These are phyloP conservation scores for Kodamaea sagamina DNA, from an alignment of 805 yeast species.

Conservation along the genomic window DNA sequence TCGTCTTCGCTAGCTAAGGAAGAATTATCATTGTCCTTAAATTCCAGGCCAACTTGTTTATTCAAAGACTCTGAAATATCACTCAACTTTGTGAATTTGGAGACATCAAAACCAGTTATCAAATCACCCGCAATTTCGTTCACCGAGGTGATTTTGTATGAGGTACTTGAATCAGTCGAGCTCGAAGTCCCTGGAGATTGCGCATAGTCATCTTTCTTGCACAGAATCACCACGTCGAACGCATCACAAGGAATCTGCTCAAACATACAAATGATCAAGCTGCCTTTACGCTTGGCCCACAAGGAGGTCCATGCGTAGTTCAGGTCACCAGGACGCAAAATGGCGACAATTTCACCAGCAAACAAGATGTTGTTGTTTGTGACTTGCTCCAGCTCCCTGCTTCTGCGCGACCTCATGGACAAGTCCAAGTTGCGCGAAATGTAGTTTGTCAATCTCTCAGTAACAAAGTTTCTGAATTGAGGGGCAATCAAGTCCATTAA, in stretches of 20 bases:
- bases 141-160: slow-evolving; percentile 27
- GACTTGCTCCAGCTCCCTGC: slow-evolving; percentile 16
- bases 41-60: slow-evolving; percentile 20
- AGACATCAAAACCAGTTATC: slow-evolving; percentile 20
- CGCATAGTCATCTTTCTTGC: slow-evolving; percentile 8
- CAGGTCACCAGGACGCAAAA: slow-evolving; percentile 62
- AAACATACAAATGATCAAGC: slow-evolving; percentile 75
- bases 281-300: slow-evolving; percentile 82
- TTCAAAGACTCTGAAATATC: slow-evolving; percentile 32
- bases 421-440: slow-evolving; percentile 19
- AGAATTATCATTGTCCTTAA: background rate
- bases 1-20: slow-evolving; percentile 8
- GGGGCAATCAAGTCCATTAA: slow-evolving; percentile 78
- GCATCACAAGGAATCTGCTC: slow-evolving; percentile 71
- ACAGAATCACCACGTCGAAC: slow-evolving; percentile 23
- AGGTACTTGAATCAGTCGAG: background rate
- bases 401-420: slow-evolving; percentile 20
- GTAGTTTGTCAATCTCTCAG: slow-evolving; percentile 49
- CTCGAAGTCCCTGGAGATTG: slow-evolving; percentile 3
- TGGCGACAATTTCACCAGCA: slow-evolving; percentile 84
- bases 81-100: slow-evolving; percentile 18
- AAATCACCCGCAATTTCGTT: slow-evolving; percentile 41
- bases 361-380: slow-evolving; percentile 54
- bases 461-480: slow-evolving; percentile 69
- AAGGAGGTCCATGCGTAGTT: slow-evolving; percentile 80